Conservation (phyloP, 2,329 filamentous ascomycete genomes). For the Colletotrichum lentis region DNA sequence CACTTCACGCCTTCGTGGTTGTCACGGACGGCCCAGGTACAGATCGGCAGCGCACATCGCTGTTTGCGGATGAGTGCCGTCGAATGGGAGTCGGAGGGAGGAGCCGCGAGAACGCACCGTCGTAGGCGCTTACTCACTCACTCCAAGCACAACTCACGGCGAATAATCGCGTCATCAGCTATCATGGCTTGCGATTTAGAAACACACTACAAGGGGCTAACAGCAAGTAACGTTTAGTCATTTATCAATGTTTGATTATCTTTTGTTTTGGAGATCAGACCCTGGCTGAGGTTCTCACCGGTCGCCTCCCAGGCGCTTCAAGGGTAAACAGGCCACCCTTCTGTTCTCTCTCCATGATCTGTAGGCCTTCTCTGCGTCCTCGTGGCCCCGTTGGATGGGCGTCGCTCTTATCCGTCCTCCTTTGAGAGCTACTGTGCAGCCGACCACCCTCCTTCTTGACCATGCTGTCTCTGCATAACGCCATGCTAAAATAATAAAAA, state of each 20-base stretch:
- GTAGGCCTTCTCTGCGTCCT: conserved; percentile 14
- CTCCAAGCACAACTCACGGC: not conserved
- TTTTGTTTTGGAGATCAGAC: conserved; percentile 6
- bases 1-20: not conserved
- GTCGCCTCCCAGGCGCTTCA: conserved; percentile 12
- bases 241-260: conserved; percentile 12
- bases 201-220: not conserved
- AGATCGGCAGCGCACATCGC: not conserved
- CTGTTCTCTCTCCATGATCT: not conserved
- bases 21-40: not conserved
- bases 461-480: conserved; percentile 42
- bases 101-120: not conserved
- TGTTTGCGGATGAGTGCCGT: not conserved
- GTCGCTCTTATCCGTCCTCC: not conserved
- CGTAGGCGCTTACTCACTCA: conserved; percentile 1
- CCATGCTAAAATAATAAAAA: conserved; percentile 48
- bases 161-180: not conserved
- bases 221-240: conserved; percentile 9
- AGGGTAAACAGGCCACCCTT: conserved; percentile 1
- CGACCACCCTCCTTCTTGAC: conserved; percentile 22
- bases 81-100: not conserved
- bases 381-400: conserved; percentile 7
- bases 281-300: not conserved
- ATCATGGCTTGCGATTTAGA: not conserved
- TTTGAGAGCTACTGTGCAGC: conserved; percentile 17